Percentiles rank a stretch among this genome's conserved stretches.
Evolutionary conservation across 139 green algal species (phyloP).

Genomic region (Tetradesmus lagerheimii): DNA sequence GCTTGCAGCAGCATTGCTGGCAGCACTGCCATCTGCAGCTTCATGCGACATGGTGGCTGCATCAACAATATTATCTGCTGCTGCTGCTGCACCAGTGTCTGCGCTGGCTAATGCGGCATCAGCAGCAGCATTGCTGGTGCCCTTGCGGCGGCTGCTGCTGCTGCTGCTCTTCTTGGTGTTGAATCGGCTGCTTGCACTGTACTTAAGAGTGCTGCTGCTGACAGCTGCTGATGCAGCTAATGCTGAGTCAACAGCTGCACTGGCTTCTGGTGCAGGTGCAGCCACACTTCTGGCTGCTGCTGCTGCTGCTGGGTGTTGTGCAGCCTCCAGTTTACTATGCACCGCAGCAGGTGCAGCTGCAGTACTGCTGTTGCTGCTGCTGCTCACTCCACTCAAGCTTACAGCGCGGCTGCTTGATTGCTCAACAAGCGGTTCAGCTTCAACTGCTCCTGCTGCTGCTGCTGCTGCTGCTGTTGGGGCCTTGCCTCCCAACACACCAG

Average conservation of each 20-base stretch:
- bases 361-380: slow-evolving; percentile 5
- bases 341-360: neutral
- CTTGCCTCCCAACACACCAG: neutral
- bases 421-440: neutral
- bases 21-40: neutral
- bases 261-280: neutral
- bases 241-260: neutral
- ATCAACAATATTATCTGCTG: neutral
- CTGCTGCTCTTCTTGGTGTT: neutral
- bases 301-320: neutral
- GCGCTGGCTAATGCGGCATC: neutral
- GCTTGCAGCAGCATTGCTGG: neutral
- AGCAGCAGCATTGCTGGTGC: neutral
- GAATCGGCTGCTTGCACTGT: neutral
- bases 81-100: neutral
- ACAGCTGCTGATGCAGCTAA: neutral
- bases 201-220: neutral
- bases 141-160: neutral
- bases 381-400: neutral
- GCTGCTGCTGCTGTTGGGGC: slow-evolving; percentile 20
- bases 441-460: neutral
- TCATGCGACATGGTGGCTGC: neutral
- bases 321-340: neutral
- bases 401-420: neutral
- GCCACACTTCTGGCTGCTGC: neutral